Percentiles rank a stretch among this genome's conserved stretches.
These are phyloP conservation scores for Pythium sukuiense DNA, from an alignment of 352 stramenopile genomes.

Conservation along the genomic window DNA sequence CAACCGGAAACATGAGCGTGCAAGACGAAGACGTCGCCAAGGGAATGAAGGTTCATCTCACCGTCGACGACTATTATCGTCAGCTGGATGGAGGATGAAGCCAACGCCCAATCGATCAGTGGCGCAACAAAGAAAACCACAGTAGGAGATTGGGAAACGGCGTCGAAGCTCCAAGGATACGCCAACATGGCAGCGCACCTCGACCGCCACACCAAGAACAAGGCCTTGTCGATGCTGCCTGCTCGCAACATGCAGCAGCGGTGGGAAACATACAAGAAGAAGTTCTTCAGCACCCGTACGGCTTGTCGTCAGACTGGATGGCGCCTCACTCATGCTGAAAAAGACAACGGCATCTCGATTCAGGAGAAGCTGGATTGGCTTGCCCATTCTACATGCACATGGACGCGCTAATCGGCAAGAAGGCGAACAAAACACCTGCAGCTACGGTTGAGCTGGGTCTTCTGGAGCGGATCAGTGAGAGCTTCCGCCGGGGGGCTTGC, in stretches of 20 bases:
- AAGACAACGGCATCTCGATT: neutral
- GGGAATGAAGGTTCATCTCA: neutral
- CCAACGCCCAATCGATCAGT: neutral
- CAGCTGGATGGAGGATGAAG: neutral
- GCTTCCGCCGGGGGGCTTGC: no score
- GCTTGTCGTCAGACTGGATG: neutral
- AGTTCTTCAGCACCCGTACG: neutral
- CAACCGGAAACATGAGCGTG: no score
- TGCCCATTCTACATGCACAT: neutral
- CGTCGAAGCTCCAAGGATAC: neutral
- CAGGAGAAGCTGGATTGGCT: neutral
- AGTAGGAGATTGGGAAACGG: neutral
- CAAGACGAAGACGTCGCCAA: no score
- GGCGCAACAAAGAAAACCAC: neutral
- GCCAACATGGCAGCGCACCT: neutral
- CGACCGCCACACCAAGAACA: neutral
- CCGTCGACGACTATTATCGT: neutral
- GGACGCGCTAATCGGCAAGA: neutral
- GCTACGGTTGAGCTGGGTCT: neutral
- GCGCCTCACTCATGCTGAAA: neutral
- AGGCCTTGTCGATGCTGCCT: neutral
- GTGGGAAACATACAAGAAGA: neutral
- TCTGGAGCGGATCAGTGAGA: no score
- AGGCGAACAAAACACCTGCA: neutral
- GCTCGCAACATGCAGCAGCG: conserved; percentile 3